phyloP scores from a whole-genome alignment of 2,329 filamentous ascomycete species.

The Pyrenophora teres region DNA sequence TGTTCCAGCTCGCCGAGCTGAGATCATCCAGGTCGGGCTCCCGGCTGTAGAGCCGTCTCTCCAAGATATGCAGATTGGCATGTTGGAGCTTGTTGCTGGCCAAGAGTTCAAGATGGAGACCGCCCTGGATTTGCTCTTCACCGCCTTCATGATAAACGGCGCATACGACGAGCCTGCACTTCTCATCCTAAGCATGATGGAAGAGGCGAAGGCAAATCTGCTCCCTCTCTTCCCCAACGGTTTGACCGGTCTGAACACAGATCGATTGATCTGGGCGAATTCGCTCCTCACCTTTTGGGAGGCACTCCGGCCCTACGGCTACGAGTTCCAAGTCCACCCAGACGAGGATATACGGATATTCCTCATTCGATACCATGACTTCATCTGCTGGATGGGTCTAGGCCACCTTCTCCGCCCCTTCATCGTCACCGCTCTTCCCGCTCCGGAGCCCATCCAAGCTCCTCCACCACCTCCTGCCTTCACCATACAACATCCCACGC shows the following conservation, averaged over 20 bases:
- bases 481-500: neutral
- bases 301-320: neutral
- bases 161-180: neutral
- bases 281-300: conserved; percentile 3
- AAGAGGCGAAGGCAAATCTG: neutral
- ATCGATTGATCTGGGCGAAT: neutral
- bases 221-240: conserved; percentile 1
- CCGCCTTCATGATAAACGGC: neutral
- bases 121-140: neutral
- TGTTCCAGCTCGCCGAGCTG: too few species aligned
- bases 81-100: neutral
- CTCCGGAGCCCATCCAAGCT: neutral
- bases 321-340: neutral
- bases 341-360: neutral
- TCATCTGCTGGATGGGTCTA: neutral
- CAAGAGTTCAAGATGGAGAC: neutral
- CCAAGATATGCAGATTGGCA: neutral
- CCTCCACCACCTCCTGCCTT: neutral
- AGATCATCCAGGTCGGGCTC: neutral
- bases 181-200: neutral
- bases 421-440: neutral
- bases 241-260: neutral
- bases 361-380: neutral
- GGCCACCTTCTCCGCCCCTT: neutral
- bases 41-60: neutral